Evolutionary conservation across 495 filamentous ascomycete genomes (phyloP), one percentile per base, ranked within the genome.

Genomic region (Hyaloscypha hepaticicola): DNA sequence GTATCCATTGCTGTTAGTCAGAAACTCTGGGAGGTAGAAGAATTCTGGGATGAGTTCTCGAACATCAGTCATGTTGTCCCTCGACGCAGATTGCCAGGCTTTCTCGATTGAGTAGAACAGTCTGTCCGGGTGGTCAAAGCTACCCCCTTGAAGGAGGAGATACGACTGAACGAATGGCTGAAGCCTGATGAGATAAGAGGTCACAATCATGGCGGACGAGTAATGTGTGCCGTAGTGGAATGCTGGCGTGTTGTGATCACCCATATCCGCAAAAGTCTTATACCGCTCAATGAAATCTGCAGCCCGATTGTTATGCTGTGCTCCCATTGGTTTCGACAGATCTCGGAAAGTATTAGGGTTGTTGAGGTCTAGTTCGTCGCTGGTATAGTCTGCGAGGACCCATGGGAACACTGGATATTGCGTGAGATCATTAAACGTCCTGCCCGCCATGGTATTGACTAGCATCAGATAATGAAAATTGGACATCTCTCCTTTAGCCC

Each of bases 401-500:
- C 95, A 99, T 12, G 95, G 95, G 70, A 99, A 99, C 24, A 99
- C 95, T 0, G 95, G 95, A 70, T 99, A 99, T 67, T 98, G 96
- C 1, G 95, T 99, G 11, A 99, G 79, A 74, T 99, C 95, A 71
- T 99, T 99, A 81, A 99, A 99, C 0, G 95, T 98, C 56, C 95
- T 81, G 31, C 95, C 95, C 22, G 95, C 95, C 82, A 98, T 91
- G 6, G 96, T 98, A 71, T 99, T 99, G 72, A 99, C 85, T 51
- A 96, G 83, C 96, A 99, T 98, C 28, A 99, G 83, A 74, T 99
- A 99, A 74, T 97, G 92, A 71, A 98, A 99, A 73, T 99, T 99
- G 6, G 96, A 98, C 9, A 97, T 91, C 70, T 98, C 96, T 6
- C 95, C 96, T 71, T 87, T 89, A 59, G 91, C 82, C 95, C 95